Evolutionary conservation across 2,329 filamentous ascomycete species (phyloP).

Genomic region (Ceratocystis papillata): DNA sequence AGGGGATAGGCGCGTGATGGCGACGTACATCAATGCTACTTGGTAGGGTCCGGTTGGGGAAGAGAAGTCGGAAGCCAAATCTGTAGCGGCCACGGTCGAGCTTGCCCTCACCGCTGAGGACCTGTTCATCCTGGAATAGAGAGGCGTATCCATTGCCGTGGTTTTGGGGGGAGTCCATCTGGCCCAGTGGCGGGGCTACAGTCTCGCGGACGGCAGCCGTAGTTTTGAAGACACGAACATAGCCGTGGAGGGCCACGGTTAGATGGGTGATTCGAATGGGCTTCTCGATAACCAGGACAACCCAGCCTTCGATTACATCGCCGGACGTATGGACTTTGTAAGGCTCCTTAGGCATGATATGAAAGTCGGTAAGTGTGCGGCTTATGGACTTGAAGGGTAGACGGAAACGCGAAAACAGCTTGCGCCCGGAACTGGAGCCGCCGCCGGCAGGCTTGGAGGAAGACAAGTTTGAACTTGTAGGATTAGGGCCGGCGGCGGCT

Average conservation of each 20-base stretch:
- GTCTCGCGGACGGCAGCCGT: slow-evolving; percentile 46
- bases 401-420: slow-evolving; percentile 43
- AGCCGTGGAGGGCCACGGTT: slow-evolving; percentile 66
- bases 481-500: not conserved
- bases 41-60: slow-evolving; percentile 59
- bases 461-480: not conserved
- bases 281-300: slow-evolving; percentile 62
- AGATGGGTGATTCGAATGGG: slow-evolving; percentile 69
- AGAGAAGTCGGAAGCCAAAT: slow-evolving; percentile 65
- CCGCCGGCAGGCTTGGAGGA: slow-evolving; percentile 3
- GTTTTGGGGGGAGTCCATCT: slow-evolving; percentile 37
- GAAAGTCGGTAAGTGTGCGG: slow-evolving; percentile 65
- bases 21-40: slow-evolving; percentile 83
- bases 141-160: slow-evolving; percentile 70
- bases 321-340: slow-evolving; percentile 66
- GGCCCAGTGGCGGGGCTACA: slow-evolving; percentile 21
- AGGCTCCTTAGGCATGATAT: slow-evolving; percentile 65
- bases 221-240: slow-evolving; percentile 67
- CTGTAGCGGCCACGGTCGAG: slow-evolving; percentile 65
- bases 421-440: slow-evolving; percentile 12
- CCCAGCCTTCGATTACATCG: slow-evolving; percentile 61
- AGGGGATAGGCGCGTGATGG: not conserved
- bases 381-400: slow-evolving; percentile 41
- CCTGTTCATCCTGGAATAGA: slow-evolving; percentile 71
- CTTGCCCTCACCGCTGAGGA: slow-evolving; percentile 66